Evolutionary conservation across 805 yeast species (phyloP).

Genomic region (Candida palmyrensis): DNA sequence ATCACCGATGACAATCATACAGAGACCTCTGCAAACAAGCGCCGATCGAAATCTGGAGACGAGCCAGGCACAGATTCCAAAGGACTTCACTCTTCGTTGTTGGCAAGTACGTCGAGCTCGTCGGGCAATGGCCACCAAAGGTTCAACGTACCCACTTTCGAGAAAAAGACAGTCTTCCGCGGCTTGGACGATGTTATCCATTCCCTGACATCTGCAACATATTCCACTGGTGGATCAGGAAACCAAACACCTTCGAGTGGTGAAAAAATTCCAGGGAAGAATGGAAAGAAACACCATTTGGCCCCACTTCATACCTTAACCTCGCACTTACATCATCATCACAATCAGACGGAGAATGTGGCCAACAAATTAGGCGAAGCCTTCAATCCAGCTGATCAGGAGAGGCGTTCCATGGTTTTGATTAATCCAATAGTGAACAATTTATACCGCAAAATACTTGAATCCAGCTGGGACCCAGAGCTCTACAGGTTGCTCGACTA

Average conservation of each 20-base stretch:
- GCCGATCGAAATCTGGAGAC: neutral
- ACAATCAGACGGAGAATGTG: neutral
- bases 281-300: neutral
- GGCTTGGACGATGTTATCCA: slow-evolving; percentile 42
- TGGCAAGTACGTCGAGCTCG: neutral
- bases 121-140: neutral
- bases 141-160: slow-evolving; percentile 36
- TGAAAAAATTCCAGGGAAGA: neutral
- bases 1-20: slow-evolving; percentile 20
- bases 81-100: neutral
- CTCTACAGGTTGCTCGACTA: slow-evolving; percentile 42
- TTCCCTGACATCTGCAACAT: neutral
- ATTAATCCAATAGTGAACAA: slow-evolving; percentile 48
- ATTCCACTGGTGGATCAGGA: neutral
- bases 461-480: slow-evolving; percentile 57
- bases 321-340: slow-evolving; percentile 1
- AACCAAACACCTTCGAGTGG: neutral
- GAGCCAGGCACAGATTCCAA: neutral
- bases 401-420: slow-evolving; percentile 10
- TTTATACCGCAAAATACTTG: slow-evolving; percentile 50
- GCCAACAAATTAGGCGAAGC: neutral
- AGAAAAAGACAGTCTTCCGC: slow-evolving; percentile 41
- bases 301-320: too few species aligned
- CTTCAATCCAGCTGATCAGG: neutral
- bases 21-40: neutral